Conservation (phyloP, 1,284 basidiomycete species). For the Xerocomus minutiporus region DNA sequence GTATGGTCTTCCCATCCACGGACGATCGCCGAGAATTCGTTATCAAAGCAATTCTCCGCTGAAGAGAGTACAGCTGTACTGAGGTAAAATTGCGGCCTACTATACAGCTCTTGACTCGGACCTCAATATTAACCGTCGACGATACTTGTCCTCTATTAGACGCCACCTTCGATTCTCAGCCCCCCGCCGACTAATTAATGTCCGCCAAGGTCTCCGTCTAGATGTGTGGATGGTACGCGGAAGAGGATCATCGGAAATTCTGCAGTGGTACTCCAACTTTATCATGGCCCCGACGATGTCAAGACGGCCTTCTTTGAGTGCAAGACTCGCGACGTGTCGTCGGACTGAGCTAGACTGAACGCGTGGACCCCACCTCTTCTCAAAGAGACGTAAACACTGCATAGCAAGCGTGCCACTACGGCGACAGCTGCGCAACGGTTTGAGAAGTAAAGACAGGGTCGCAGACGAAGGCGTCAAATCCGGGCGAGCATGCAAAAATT, state of each 20-base stretch:
- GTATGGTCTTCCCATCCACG: not conserved
- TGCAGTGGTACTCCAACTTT: conserved; percentile 16
- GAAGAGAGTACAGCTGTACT: not conserved
- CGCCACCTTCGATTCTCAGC: conserved; percentile 31
- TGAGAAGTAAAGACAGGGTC: conserved; percentile 59
- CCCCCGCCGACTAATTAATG: conserved; percentile 22
- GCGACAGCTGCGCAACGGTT: conserved; percentile 43
- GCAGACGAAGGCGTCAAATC: conserved; percentile 52
- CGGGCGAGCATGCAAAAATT: conserved; percentile 45
- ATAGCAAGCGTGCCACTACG: conserved; percentile 51
- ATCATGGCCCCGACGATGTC: conserved; percentile 44
- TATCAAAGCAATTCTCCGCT: not conserved
- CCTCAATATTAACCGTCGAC: conserved; percentile 5
- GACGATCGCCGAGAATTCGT: not conserved
- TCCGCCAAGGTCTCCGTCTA: conserved; percentile 22
- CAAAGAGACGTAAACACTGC: conserved; percentile 42
- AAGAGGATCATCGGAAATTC: conserved; percentile 2
- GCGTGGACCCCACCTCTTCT: conserved; percentile 48
- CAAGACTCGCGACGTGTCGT: conserved; percentile 51
- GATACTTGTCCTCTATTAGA: conserved; percentile 23
- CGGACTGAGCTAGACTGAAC: conserved; percentile 55
- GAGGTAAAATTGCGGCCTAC: not conserved
- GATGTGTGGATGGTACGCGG: conserved; percentile 9
- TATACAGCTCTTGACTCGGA: not conserved
- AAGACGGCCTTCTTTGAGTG: conserved; percentile 55